These are phyloP conservation scores for Chrysosporium keratinophilum DNA, from an alignment of 2,329 filamentous ascomycete species.

Conservation along the genomic window DNA sequence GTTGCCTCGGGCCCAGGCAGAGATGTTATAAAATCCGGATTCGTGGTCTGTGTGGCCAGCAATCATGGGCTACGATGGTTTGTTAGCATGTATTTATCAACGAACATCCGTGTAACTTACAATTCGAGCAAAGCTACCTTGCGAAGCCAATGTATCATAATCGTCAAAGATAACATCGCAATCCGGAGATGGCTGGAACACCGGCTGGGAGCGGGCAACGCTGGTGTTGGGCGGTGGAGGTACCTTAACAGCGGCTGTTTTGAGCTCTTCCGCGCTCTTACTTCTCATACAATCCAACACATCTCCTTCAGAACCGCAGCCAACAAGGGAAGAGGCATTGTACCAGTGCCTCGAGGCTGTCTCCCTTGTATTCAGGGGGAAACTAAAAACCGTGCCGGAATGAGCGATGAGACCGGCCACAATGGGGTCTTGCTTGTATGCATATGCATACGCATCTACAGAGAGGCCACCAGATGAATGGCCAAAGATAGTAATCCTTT, in stretches of 20 bases:
- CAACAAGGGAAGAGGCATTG: constrained; percentile 31
- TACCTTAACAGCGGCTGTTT: constrained; percentile 29
- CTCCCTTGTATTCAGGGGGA: constrained; percentile 32
- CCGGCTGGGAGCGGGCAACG: constrained; percentile 21
- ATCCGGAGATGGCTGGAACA: constrained; percentile 39
- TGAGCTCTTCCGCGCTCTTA: constrained; percentile 21
- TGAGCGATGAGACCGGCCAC: constrained; percentile 30
- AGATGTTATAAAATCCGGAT: constrained; percentile 40
- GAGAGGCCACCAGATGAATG: constrained; percentile 37
- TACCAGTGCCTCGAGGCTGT: constrained; percentile 36
- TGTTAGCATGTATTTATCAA: no score
- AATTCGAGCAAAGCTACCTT: constrained; percentile 32
- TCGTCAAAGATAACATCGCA: constrained; percentile 34
- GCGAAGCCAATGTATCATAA: constrained; percentile 28
- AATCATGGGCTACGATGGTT: constrained; percentile 26
- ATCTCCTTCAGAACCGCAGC: constrained; percentile 27
- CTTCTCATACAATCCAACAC: constrained; percentile 32
- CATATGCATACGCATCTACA: constrained; percentile 31
- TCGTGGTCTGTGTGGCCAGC: constrained; percentile 35
- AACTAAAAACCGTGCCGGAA: constrained; percentile 35
- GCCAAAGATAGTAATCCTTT: constrained; percentile 36
- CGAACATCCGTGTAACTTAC: no score
- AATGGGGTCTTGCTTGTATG: constrained; percentile 30
- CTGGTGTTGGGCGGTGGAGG: constrained; percentile 24
- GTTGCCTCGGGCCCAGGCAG: constrained; percentile 33